These are phyloP conservation scores for Arabidopsis thaliana DNA, from an alignment of 345 rosid species.

Conservation along the genomic window DNA sequence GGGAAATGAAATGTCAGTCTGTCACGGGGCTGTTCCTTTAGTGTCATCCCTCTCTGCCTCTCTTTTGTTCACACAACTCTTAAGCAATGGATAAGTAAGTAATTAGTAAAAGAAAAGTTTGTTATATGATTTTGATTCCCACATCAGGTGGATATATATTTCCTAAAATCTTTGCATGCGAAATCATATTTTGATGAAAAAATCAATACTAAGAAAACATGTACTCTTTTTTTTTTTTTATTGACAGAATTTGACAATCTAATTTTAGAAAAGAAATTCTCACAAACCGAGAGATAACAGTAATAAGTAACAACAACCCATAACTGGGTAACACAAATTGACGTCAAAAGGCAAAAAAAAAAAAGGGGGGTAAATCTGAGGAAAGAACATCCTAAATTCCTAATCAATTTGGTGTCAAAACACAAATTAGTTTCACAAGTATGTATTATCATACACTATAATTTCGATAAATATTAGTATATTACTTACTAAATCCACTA, in stretches of 20 bases:
- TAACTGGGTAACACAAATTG: neutral
- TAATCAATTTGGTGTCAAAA: too few species aligned
- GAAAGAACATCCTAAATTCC: too few species aligned
- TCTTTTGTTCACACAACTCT: conserved; percentile 25
- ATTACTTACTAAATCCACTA: too few species aligned
- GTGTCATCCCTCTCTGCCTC: neutral
- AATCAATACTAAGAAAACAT: neutral
- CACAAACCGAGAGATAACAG: neutral
- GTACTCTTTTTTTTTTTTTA: neutral
- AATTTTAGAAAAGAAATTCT: neutral
- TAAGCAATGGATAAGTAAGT: conserved; percentile 7
- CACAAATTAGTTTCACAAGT: too few species aligned
- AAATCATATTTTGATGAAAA: neutral
- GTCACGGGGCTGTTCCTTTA: conserved; percentile 23
- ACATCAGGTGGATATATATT: neutral
- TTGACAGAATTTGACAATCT: neutral
- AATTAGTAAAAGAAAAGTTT: neutral
- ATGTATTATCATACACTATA: too few species aligned
- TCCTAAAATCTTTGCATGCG: conserved; percentile 1
- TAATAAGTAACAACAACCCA: neutral
- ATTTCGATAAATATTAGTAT: too few species aligned
- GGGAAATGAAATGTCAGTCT: neutral
- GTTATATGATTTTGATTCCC: conserved; percentile 12
- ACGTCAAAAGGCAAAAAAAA: too few species aligned
- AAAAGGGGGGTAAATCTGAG: too few species aligned